Conservation (phyloP, 495 filamentous ascomycete species). For the Aspergillus avenaceus region DNA sequence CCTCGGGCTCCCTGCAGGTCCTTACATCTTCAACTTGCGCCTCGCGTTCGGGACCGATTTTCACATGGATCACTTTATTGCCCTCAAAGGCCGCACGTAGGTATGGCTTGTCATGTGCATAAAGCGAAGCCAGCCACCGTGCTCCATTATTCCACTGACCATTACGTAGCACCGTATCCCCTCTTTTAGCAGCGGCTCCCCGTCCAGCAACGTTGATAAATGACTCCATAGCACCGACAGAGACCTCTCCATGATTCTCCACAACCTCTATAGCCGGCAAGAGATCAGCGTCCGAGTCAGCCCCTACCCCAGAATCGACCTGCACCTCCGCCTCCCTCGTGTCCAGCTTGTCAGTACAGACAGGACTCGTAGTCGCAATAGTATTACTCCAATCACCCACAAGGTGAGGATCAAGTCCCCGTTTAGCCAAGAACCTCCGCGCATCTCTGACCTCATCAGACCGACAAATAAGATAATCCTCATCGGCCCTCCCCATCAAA, state of each 20-base stretch:
- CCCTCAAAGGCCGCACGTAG: background rate
- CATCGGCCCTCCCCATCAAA: constrained; percentile 2
- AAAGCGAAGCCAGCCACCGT: constrained; percentile 6
- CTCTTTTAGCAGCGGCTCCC: background rate
- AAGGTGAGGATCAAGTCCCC: constrained; percentile 18
- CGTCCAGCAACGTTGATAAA: constrained; percentile 11
- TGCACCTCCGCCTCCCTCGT: background rate
- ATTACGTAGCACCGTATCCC: background rate
- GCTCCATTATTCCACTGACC: background rate
- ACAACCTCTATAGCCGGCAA: background rate
- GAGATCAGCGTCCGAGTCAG: background rate
- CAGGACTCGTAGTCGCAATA: constrained; percentile 10
- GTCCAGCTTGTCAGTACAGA: background rate
- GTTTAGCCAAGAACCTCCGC: constrained; percentile 24
- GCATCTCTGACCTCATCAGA: constrained; percentile 23
- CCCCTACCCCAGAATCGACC: background rate
- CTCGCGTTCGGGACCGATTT: constrained; percentile 6
- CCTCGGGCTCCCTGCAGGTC: no score
- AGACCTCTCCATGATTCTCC: background rate
- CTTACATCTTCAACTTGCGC: constrained; percentile 8
- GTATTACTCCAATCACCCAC: constrained; percentile 32
- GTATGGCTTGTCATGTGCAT: background rate
- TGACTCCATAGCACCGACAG: background rate
- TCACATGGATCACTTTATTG: constrained; percentile 14
- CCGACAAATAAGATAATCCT: constrained; percentile 25